A percentile compares a stretch with the other conserved stretches of the same genome.
These are phyloP conservation scores for Phytophthora macrochlamydospora DNA, from an alignment of 352 stramenopile species.

Conservation along the genomic window DNA sequence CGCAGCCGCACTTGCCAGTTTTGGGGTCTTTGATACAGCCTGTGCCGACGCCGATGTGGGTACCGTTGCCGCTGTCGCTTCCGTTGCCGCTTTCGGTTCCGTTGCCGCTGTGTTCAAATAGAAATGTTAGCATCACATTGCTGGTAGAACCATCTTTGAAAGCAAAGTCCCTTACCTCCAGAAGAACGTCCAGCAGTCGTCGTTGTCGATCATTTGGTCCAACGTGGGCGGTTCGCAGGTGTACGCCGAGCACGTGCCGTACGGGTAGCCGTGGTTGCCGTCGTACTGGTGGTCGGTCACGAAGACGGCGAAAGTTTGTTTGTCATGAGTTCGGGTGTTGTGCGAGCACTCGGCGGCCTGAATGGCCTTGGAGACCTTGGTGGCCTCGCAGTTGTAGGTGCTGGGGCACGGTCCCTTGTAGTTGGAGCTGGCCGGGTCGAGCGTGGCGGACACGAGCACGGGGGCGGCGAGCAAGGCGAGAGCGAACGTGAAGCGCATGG, in stretches of 20 bases:
- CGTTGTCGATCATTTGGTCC: constrained; percentile 21
- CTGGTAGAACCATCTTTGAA: neutral
- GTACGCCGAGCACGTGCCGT: constrained; percentile 37
- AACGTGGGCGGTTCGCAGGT: constrained; percentile 17
- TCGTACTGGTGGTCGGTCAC: constrained; percentile 37
- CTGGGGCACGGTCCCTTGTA: constrained; percentile 26
- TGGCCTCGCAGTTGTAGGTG: constrained; percentile 24
- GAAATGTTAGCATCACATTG: constrained; percentile 10
- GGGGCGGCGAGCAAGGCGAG: constrained; percentile 25
- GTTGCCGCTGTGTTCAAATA: constrained; percentile 17
- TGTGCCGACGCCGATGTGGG: constrained; percentile 26
- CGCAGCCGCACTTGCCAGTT: constrained; percentile 34
- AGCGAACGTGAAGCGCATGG: constrained; percentile 28
- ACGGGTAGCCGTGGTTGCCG: constrained; percentile 34
- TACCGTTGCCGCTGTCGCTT: constrained; percentile 37
- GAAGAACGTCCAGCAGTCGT: constrained; percentile 45
- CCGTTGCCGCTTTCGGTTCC: constrained; percentile 18
- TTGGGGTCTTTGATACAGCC: constrained; percentile 36
- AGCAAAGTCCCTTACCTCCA: constrained; percentile 30
- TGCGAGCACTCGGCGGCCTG: constrained; percentile 44
- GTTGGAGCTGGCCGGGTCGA: constrained; percentile 30
- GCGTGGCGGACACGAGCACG: constrained; percentile 31
- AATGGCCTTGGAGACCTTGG: constrained; percentile 27
- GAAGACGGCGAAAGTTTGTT: constrained; percentile 43
- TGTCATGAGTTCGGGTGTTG: constrained; percentile 40